Conservation (phyloP, 352 stramenopile species). For the Stramenopiles sp. region DNA sequence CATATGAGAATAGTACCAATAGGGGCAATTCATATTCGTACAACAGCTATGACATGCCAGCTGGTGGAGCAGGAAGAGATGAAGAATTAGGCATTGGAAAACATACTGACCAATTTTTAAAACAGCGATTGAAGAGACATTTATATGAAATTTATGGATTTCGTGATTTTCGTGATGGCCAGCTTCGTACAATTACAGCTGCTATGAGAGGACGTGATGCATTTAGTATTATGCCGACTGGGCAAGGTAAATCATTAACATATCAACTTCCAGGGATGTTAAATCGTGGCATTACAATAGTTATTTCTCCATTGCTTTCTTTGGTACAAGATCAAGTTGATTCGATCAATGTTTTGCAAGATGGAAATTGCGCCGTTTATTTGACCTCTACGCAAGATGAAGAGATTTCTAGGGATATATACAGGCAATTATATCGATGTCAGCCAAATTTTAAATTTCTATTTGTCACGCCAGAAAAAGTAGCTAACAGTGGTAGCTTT, state of each 20-base stretch:
- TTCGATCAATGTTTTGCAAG: not conserved
- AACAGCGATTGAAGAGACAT: no score
- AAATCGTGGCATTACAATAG: slow-evolving; percentile 70
- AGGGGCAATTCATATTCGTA: no score
- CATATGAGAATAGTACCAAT: no score
- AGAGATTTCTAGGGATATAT: not conserved
- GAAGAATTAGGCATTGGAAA: no score
- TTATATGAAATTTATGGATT: not conserved
- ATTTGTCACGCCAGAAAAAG: slow-evolving; percentile 95
- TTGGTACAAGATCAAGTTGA: slow-evolving; percentile 97
- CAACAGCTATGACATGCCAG: no score
- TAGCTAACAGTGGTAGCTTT: slow-evolving; percentile 50
- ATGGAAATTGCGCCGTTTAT: not conserved
- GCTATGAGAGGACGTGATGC: slow-evolving; percentile 74
- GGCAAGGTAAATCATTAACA: slow-evolving; percentile 91
- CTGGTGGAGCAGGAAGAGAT: no score
- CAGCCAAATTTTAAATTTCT: slow-evolving; percentile 66
- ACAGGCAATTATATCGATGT: not conserved
- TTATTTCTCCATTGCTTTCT: slow-evolving; percentile 93
- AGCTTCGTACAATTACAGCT: slow-evolving; percentile 22
- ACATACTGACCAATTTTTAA: no score
- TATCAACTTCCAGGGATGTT: slow-evolving; percentile 73
- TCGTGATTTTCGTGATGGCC: slow-evolving; percentile 9
- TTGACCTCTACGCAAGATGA: not conserved
- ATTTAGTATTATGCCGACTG: slow-evolving; percentile 97